Conservation (phyloP, 2,329 filamentous ascomycete genomes). For the Lachnellula willkommii region DNA sequence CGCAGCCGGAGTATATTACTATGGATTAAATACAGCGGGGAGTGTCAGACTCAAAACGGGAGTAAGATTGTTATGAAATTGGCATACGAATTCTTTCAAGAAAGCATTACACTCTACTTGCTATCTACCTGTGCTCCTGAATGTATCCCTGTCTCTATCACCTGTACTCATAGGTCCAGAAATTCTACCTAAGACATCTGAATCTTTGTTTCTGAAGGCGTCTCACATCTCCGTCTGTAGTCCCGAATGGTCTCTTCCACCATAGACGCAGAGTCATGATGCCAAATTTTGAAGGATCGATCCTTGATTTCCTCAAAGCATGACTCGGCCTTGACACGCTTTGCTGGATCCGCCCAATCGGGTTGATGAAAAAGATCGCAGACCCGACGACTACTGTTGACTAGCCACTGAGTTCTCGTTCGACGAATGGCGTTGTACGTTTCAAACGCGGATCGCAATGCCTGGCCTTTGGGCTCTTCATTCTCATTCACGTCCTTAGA, state of each 20-base stretch:
- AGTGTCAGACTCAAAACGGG: too few species aligned
- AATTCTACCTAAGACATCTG: background rate
- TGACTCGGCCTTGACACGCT: constrained; percentile 21
- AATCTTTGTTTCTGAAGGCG: background rate
- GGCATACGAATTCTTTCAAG: too few species aligned
- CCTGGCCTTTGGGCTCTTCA: constrained; percentile 20
- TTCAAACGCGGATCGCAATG: constrained; percentile 30
- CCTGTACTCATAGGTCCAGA: background rate
- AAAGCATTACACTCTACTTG: too few species aligned
- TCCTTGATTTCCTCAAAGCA: constrained; percentile 24
- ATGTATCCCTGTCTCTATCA: too few species aligned
- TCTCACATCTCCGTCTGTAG: background rate
- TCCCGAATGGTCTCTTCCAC: constrained; percentile 1
- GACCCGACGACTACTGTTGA: constrained; percentile 32
- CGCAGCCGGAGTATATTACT: too few species aligned
- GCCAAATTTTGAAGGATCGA: constrained; percentile 10
- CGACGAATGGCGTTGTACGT: constrained; percentile 36
- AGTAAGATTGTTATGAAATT: too few species aligned
- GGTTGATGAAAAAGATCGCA: constrained; percentile 25
- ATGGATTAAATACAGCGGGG: too few species aligned
- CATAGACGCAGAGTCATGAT: constrained; percentile 11
- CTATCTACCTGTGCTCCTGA: too few species aligned
- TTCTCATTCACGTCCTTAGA: background rate
- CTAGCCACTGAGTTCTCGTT: constrained; percentile 35
- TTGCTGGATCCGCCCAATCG: constrained; percentile 29